Evolutionary conservation across 2,329 filamentous ascomycete genomes (phyloP), one percentile per base, ranked within the genome.

Genomic region (Xylaria sp.): DNA sequence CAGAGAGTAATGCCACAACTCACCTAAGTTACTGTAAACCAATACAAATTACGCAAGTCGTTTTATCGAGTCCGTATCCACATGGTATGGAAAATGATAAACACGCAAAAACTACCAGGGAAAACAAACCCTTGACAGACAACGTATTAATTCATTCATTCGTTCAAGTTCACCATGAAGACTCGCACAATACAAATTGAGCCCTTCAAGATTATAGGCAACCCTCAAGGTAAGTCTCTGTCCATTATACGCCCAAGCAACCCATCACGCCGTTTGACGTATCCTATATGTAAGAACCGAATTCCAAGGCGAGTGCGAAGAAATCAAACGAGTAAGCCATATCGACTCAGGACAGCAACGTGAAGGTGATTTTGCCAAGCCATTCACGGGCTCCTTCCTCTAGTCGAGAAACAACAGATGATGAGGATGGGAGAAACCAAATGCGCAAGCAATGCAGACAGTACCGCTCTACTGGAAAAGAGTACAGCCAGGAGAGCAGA

Each of bases 211-310:
- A 47, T 51, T n/a, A 50, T 60, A 50, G 12, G n/a, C 27, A 25
- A 10, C 29, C 55, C 23, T 42, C 13, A 27, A 57, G 10, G 13
- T 35, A 54, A 44, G 40, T 44, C 37, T 48, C 35, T 60, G 57
- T 60, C 54, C 63, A 60, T 65, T 65, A 65, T 55, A 40, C 53
- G 47, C 55, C 47, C 21, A 37, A 58, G 23, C 53, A 53, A 51
- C 40, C 51, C 37, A 58, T 50, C 53, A 32, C 53, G 51, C 59
- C 59, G 47, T 48, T 63, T n/a, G 40, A 48, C 54, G 53, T 66
- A 66, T 66, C 64, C 59, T 66, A 66, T 66, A 59, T 66, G 59
- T 66, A 59, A 54, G 35, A 55, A 63, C 53, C 59, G 32, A 35
- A 57, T 50, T 58, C 42, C 44, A 53, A 35, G 25, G 58, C 23